Conservation (phyloP, 1,139 yeast species). For the Candida buenavistaensis region DNA sequence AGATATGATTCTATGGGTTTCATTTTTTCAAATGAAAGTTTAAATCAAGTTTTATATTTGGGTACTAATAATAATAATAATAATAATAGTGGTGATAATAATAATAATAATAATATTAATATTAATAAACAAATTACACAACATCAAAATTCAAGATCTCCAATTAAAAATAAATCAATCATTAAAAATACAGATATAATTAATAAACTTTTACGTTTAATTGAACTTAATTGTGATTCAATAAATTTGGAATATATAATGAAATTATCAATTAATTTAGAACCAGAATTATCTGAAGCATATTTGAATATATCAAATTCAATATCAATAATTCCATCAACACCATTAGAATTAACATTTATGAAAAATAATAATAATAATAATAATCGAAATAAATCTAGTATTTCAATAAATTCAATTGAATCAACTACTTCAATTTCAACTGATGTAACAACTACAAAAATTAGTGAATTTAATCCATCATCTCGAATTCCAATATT, state of each 20-base stretch:
- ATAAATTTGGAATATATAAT: slow-evolving; percentile 39
- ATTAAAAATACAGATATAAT: slow-evolving; percentile 19
- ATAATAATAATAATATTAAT: too few species aligned
- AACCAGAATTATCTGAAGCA: slow-evolving; percentile 43
- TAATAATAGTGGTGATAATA: too few species aligned
- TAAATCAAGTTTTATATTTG: slow-evolving; percentile 45
- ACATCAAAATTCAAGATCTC: too few species aligned
- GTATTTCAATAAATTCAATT: slow-evolving; percentile 26
- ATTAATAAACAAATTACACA: too few species aligned
- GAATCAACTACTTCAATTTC: slow-evolving; percentile 20
- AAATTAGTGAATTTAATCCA: slow-evolving; percentile 20
- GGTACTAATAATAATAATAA: slow-evolving; percentile 40
- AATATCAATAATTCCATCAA: slow-evolving; percentile 9
- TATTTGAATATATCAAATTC: slow-evolving; percentile 25
- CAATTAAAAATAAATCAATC: slow-evolving; percentile 2
- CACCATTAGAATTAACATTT: slow-evolving; percentile 14
- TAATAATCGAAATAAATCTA: slow-evolving; percentile 11
- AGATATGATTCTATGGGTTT: slow-evolving; percentile 48
- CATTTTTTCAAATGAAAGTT: slow-evolving; percentile 46
- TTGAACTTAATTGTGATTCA: slow-evolving; percentile 44
- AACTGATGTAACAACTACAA: slow-evolving; percentile 1
- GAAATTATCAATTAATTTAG: slow-evolving; percentile 38
- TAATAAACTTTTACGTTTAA: slow-evolving; percentile 25
- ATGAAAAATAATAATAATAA: too few species aligned
- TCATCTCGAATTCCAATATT: slow-evolving; percentile 33